A percentile compares a stretch with the other conserved stretches of the same genome.
phyloP scores from a whole-genome alignment of 2,329 filamentous ascomycete species.

The Sporothrix brasiliensis region DNA sequence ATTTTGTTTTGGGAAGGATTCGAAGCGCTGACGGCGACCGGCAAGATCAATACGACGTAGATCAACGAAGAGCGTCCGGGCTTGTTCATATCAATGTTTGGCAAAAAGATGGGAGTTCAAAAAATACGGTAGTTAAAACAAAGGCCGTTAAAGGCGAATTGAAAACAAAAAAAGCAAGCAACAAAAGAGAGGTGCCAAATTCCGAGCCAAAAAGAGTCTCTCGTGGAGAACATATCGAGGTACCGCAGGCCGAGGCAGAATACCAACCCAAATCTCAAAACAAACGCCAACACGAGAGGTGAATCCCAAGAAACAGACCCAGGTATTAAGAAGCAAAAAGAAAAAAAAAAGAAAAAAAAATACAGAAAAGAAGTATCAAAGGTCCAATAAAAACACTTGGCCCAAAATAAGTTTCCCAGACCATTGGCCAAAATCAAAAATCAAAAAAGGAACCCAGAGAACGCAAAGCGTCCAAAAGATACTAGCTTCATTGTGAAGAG shows the following conservation, averaged over 20 bases:
- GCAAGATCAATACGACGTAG: not conserved
- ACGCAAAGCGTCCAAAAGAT: not conserved
- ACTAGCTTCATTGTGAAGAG: not conserved
- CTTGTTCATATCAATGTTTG: not conserved
- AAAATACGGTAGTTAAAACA: not conserved
- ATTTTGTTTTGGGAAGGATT: not conserved
- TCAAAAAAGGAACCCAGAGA: too few species aligned
- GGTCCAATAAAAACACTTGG: not conserved
- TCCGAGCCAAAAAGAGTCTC: not conserved
- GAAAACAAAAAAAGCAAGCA: not conserved
- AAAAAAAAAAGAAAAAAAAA: not conserved
- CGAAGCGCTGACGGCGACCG: not conserved
- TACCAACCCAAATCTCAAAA: slow-evolving; percentile 1
- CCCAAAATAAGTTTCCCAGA: not conserved
- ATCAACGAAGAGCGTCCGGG: too few species aligned
- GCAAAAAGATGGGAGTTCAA: slow-evolving; percentile 2
- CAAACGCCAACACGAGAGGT: not conserved
- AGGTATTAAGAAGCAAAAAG: not conserved
- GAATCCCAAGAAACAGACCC: not conserved
- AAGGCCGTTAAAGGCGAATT: not conserved
- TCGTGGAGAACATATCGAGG: not conserved
- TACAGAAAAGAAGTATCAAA: not conserved
- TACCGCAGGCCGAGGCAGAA: not conserved
- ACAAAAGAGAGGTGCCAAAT: not conserved
- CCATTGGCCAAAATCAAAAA: not conserved